Conservation (phyloP, 1,284 basidiomycete genomes). For the Amylostereum areolatum region DNA sequence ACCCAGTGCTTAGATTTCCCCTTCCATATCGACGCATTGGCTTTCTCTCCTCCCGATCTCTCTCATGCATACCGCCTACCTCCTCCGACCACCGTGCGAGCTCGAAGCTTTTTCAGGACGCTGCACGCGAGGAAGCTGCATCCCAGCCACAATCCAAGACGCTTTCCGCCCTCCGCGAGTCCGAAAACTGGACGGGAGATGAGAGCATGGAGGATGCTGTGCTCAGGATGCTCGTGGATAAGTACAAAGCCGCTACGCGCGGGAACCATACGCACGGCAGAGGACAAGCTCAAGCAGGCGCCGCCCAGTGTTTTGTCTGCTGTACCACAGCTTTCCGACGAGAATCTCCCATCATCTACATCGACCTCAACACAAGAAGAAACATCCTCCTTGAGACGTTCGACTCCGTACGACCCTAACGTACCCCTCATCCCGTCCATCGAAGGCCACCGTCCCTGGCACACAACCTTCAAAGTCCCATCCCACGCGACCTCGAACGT, state of each 20-base stretch:
- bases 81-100: conserved; percentile 35
- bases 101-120: conserved; percentile 69
- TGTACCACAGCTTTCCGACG: neutral
- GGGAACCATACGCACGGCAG: conserved; percentile 58
- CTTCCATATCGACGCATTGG: too few species aligned
- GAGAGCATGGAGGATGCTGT: conserved; percentile 70
- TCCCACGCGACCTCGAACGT: conserved; percentile 47
- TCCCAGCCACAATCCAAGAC: neutral
- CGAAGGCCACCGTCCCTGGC: conserved; percentile 62
- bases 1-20: too few species aligned
- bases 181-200: conserved; percentile 73
- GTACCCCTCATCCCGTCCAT: conserved; percentile 47
- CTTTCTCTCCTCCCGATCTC: neutral
- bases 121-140: conserved; percentile 45
- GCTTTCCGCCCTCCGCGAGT: conserved; percentile 16
- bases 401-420: conserved; percentile 24
- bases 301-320: conserved; percentile 18
- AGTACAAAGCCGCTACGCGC: conserved; percentile 74
- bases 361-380: neutral
- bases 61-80: neutral
- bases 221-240: conserved; percentile 81
- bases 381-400: neutral
- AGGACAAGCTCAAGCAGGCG: conserved; percentile 63
- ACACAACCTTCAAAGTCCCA: conserved; percentile 59
- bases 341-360: neutral